Percentiles rank a stretch among this genome's conserved stretches.
phyloP scores from a whole-genome alignment of 2,329 filamentous ascomycete species.

The Diaporthe citrichinensis region DNA sequence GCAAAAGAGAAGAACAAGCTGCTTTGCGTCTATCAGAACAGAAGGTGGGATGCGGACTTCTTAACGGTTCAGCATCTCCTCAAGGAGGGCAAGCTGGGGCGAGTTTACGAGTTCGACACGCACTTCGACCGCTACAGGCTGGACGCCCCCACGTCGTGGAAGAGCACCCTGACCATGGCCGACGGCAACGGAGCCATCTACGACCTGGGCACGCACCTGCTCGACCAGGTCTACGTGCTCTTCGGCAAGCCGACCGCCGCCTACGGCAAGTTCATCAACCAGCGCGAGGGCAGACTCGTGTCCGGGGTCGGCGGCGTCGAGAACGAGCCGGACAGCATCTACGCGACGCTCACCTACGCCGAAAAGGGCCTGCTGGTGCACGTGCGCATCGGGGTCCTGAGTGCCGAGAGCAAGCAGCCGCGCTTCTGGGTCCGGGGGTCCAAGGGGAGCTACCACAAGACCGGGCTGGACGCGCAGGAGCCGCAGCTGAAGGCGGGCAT shows the following conservation, averaged over 20 bases:
- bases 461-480: slow-evolving; percentile 80
- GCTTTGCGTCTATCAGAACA: slow-evolving; percentile 81
- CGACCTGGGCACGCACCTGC: slow-evolving; percentile 81
- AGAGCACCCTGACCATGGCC: slow-evolving; percentile 69
- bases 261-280: slow-evolving; percentile 77
- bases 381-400: slow-evolving; percentile 78
- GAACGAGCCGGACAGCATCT: slow-evolving; percentile 70
- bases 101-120: slow-evolving; percentile 83
- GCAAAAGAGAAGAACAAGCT: slow-evolving; percentile 65
- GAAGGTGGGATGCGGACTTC: slow-evolving; percentile 85
- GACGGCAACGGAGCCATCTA: slow-evolving; percentile 79
- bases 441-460: slow-evolving; percentile 82
- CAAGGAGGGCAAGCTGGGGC: slow-evolving; percentile 71
- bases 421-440: slow-evolving; percentile 84
- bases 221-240: slow-evolving; percentile 80
- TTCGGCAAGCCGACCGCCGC: slow-evolving; percentile 79
- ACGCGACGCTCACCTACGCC: slow-evolving; percentile 76
- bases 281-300: slow-evolving; percentile 65
- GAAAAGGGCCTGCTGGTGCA: slow-evolving; percentile 74
- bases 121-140: slow-evolving; percentile 84
- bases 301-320: slow-evolving; percentile 50
- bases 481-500: slow-evolving; percentile 77
- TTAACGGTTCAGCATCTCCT: slow-evolving; percentile 77
- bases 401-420: slow-evolving; percentile 77
- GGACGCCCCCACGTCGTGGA: slow-evolving; percentile 74